phyloP scores from a whole-genome alignment of 106 monocot genomes.

The Dendrobium officinale region DNA sequence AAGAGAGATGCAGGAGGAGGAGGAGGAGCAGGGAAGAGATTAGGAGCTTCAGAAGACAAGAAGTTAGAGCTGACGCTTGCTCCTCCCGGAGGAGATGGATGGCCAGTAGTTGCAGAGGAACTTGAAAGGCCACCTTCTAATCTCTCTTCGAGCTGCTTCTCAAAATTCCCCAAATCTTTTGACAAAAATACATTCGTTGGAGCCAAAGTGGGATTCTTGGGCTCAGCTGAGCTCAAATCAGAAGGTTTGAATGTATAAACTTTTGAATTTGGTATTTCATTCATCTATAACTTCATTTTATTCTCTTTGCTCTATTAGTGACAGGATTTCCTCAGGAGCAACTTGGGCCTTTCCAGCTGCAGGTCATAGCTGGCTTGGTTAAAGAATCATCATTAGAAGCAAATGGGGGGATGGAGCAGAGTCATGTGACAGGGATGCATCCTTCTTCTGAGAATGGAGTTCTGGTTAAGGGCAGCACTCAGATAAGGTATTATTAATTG shows the following conservation, averaged over 20 bases:
- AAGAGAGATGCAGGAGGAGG: constrained; percentile 11
- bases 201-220: neutral
- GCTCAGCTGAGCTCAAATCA: neutral
- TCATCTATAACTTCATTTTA: neutral
- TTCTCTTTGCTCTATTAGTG: neutral
- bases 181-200: neutral
- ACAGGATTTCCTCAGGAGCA: neutral
- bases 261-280: neutral
- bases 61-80: constrained; percentile 70
- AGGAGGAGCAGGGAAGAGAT: constrained; percentile 10
- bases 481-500: constrained; percentile 5
- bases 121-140: neutral
- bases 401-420: neutral
- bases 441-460: neutral
- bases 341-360: neutral
- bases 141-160: constrained; percentile 22
- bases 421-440: neutral
- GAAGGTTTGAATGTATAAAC: neutral
- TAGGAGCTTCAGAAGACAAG: constrained; percentile 38
- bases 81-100: constrained; percentile 36
- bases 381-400: constrained; percentile 2
- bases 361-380: neutral
- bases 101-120: constrained; percentile 3
- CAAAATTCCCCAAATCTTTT: neutral
- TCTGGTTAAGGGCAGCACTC: constrained; percentile 3